Conservation (phyloP, 192 early-diverging fungal genomes). For the Endogone sp. region DNA sequence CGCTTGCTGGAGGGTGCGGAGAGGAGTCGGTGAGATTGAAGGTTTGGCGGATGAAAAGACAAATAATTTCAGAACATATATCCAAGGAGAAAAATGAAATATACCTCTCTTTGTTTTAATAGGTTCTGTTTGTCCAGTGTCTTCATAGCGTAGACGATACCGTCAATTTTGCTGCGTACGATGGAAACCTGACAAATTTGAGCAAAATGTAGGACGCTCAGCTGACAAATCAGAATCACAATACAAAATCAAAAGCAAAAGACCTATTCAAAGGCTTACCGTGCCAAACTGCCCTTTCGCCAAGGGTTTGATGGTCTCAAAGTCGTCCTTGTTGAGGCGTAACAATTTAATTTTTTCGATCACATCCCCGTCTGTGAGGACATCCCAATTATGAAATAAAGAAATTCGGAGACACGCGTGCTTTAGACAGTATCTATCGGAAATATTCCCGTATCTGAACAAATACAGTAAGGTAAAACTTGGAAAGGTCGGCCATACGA, state of each 20-base stretch:
- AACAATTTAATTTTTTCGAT: not conserved
- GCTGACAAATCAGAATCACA: not conserved
- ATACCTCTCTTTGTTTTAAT: slow-evolving; percentile 67
- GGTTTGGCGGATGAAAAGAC: slow-evolving; percentile 4
- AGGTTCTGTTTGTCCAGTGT: slow-evolving; percentile 68
- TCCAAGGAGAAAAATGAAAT: slow-evolving; percentile 14
- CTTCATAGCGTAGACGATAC: slow-evolving; percentile 78
- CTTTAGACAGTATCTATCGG: no score
- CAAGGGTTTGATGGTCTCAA: slow-evolving; percentile 69
- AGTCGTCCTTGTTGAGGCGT: slow-evolving; percentile 64
- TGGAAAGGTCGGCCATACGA: not conserved
- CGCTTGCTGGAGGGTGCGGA: slow-evolving; percentile 55
- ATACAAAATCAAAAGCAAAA: no score
- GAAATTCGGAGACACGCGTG: not conserved
- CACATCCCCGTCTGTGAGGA: not conserved
- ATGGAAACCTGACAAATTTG: slow-evolving; percentile 62
- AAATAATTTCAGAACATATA: not conserved
- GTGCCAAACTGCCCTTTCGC: slow-evolving; percentile 73
- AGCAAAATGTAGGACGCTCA: no score
- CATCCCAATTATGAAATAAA: not conserved
- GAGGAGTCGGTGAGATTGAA: no score
- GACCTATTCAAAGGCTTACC: slow-evolving; percentile 22
- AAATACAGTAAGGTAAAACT: not conserved
- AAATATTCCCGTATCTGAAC: not conserved
- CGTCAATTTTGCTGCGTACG: slow-evolving; percentile 66